Percentiles rank a stretch among this genome's conserved stretches.
Evolutionary conservation across 352 stramenopile species (phyloP).

Genomic region (Globisporangium alternatum): DNA sequence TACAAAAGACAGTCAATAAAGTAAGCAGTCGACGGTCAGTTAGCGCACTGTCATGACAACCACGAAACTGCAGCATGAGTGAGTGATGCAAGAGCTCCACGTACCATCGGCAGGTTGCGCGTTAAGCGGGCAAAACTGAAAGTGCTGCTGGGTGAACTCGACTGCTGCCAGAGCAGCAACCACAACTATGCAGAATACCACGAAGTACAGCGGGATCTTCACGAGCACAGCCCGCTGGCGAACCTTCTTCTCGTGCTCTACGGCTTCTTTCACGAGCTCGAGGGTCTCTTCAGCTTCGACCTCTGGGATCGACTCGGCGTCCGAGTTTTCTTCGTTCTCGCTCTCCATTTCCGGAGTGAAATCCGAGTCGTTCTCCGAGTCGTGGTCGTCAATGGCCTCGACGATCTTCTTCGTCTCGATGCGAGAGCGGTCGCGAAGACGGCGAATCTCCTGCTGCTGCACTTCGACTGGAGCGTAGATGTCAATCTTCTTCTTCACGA

Average conservation of each 20-base stretch:
- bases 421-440: constrained; percentile 50
- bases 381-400: constrained; percentile 34
- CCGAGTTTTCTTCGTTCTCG: constrained; percentile 38
- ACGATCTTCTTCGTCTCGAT: constrained; percentile 41
- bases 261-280: constrained; percentile 38
- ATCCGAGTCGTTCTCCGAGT: constrained; percentile 65
- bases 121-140: constrained; percentile 45
- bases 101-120: constrained; percentile 31
- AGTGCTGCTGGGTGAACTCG: constrained; percentile 46
- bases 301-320: constrained; percentile 41
- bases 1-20: background rate
- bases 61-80: background rate
- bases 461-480: constrained; percentile 70
- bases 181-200: constrained; percentile 37
- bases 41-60: background rate
- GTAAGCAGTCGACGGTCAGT: background rate
- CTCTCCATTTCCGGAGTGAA: constrained; percentile 34
- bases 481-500: constrained; percentile 69
- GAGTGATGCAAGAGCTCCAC: constrained; percentile 12
- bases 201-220: constrained; percentile 27
- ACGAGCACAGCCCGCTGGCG: constrained; percentile 1
- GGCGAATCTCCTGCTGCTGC: constrained; percentile 64
- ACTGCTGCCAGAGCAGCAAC: constrained; percentile 47
- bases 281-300: constrained; percentile 41
- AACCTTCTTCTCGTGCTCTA: constrained; percentile 30